phyloP scores from a whole-genome alignment of 208 protist species.

The Leishmania braziliensis region DNA sequence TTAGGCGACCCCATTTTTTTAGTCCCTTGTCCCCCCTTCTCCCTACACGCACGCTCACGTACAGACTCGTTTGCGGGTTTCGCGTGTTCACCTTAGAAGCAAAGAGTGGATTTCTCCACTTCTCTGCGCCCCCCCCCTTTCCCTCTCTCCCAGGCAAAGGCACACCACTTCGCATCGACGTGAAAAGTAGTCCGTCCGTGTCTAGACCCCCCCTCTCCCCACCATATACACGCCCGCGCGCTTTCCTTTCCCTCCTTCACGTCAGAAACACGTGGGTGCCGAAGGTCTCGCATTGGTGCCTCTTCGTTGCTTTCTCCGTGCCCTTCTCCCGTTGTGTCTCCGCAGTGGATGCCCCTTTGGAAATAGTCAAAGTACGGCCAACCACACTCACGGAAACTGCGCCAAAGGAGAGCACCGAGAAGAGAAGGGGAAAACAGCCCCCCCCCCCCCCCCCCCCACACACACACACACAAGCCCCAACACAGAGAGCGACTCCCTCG shows the following conservation, averaged over 20 bases:
- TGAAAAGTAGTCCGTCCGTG: background rate
- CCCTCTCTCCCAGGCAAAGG: background rate
- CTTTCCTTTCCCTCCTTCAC: background rate
- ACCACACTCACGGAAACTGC: background rate
- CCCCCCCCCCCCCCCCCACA: no score
- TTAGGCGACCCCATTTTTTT: no score
- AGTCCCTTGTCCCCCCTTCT: no score
- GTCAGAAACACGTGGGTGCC: background rate
- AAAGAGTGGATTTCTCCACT: background rate
- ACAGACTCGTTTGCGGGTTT: background rate
- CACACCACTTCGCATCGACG: background rate
- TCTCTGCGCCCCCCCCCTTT: background rate
- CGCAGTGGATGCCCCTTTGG: background rate
- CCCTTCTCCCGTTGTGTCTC: background rate
- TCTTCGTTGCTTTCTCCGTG: background rate
- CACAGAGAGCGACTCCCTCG: background rate
- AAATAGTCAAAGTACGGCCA: background rate
- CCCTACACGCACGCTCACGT: no score
- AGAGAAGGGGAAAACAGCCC: no score
- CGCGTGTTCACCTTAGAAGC: background rate
- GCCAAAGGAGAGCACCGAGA: no score
- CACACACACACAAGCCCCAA: background rate
- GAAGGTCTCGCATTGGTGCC: background rate
- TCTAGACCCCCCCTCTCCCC: background rate
- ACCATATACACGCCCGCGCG: no score